These are phyloP conservation scores for Berkeleyomyces rouxiae DNA, from an alignment of 2,329 filamentous ascomycete species.

Conservation along the genomic window DNA sequence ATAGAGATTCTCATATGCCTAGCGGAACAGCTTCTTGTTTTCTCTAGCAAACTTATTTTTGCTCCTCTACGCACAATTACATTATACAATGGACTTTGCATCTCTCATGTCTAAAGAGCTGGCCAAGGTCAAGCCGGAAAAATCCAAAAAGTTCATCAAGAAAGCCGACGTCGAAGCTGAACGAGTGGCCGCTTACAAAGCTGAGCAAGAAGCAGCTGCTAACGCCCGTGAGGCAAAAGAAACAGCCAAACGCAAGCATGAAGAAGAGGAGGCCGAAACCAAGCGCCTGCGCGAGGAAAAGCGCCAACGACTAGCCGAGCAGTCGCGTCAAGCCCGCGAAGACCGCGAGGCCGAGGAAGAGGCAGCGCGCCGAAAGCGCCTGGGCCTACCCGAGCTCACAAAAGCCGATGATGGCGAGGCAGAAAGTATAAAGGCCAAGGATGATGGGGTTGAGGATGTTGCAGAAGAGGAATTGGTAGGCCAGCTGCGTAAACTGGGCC, in stretches of 20 bases:
- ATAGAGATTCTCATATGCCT: not conserved
- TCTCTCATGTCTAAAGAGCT: conserved; percentile 88
- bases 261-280: conserved; percentile 66
- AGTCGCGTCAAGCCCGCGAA: conserved; percentile 52
- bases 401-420: conserved; percentile 23
- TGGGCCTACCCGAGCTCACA: conserved; percentile 64
- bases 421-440: conserved; percentile 17
- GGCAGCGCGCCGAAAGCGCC: conserved; percentile 49
- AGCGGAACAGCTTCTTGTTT: too few species aligned
- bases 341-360: conserved; percentile 62
- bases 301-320: conserved; percentile 61
- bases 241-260: conserved; percentile 69
- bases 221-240: conserved; percentile 52
- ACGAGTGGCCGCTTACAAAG: conserved; percentile 61
- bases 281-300: conserved; percentile 63
- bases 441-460: conserved; percentile 40
- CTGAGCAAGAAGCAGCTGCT: conserved; percentile 62
- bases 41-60: not conserved
- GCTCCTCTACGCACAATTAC: not conserved
- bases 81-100: conserved; percentile 72
- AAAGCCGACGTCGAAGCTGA: conserved; percentile 75
- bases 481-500: conserved; percentile 53
- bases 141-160: conserved; percentile 58
- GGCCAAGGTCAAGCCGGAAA: conserved; percentile 51
- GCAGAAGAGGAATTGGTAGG: conserved; percentile 50